Evolutionary conservation across 257 asterid genomes (phyloP).

Genomic region (Sherardia arvensis): DNA sequence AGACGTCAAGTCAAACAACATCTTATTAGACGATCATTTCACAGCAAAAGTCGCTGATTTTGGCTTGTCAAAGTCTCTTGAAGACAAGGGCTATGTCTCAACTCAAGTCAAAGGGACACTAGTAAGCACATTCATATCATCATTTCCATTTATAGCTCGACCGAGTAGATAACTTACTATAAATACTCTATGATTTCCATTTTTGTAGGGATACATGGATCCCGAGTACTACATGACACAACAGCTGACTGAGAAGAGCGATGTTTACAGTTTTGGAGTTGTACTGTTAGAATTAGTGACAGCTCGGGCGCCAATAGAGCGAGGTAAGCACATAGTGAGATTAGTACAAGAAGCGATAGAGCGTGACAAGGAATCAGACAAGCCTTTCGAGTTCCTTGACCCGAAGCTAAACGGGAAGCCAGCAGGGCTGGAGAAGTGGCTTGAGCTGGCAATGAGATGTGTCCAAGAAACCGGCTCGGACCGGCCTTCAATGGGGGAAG

Average conservation of each 20-base stretch:
- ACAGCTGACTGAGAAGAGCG: slow-evolving; percentile 74
- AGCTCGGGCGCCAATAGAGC: slow-evolving; percentile 65
- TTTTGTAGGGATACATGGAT: slow-evolving; percentile 82
- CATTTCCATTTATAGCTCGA: background rate
- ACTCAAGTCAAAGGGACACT: slow-evolving; percentile 96
- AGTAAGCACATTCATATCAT: slow-evolving; percentile 29
- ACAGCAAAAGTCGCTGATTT: slow-evolving; percentile 87
- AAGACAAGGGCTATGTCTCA: slow-evolving; percentile 62
- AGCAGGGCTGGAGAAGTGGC: slow-evolving; percentile 34
- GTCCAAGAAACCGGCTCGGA: slow-evolving; percentile 52
- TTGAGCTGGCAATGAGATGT: slow-evolving; percentile 63
- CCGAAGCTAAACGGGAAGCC: slow-evolving; percentile 34
- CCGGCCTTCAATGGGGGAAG: slow-evolving; percentile 79
- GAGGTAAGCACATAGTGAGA: slow-evolving; percentile 68
- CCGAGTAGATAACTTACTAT: too few relatives aligned
- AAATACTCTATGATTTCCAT: too few relatives aligned
- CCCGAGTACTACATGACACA: slow-evolving; percentile 93
- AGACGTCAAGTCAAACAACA: slow-evolving; percentile 77
- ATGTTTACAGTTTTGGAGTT: slow-evolving; percentile 73
- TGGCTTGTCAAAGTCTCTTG: slow-evolving; percentile 72
- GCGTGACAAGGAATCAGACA: slow-evolving; percentile 19
- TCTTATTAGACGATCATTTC: slow-evolving; percentile 50
- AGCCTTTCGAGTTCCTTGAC: slow-evolving; percentile 36
- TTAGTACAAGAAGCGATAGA: slow-evolving; percentile 42
- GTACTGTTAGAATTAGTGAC: slow-evolving; percentile 64